Evolutionary conservation across 23 red algal genomes (phyloP).

Genomic region (Rhodosorus marinus): DNA sequence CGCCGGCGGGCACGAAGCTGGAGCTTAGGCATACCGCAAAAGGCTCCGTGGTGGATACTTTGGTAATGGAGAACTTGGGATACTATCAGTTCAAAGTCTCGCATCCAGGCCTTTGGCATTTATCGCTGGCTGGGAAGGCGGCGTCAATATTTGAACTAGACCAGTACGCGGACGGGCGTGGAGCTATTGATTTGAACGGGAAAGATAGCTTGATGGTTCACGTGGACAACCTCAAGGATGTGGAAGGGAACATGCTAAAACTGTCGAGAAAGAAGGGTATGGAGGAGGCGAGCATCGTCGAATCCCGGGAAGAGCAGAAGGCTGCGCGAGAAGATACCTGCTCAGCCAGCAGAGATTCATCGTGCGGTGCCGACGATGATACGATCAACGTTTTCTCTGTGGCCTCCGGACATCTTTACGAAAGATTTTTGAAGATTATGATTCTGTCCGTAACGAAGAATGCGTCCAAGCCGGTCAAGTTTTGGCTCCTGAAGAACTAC

Average conservation of each 20-base stretch:
- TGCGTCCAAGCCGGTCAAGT: conserved; percentile 46
- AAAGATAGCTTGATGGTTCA: neutral
- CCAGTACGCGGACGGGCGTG: conserved; percentile 3
- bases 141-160: conserved; percentile 9
- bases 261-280: neutral
- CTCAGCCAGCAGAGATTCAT: neutral
- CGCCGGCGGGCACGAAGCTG: neutral
- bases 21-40: neutral
- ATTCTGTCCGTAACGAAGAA: conserved; percentile 61
- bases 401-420: conserved; percentile 91
- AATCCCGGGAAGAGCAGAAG: neutral
- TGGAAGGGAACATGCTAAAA: neutral
- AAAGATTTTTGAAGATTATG: conserved; percentile 94
- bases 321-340: neutral
- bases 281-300: neutral
- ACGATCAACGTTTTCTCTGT: conserved; percentile 85
- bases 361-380: conserved; percentile 2
- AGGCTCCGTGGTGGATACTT: conserved; percentile 31
- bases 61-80: conserved; percentile 90
- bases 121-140: conserved; percentile 19
- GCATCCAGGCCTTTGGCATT: conserved; percentile 40
- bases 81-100: conserved; percentile 85
- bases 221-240: neutral
- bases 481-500: conserved; percentile 93
- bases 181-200: conserved; percentile 1